phyloP scores from a whole-genome alignment of 2,329 filamentous ascomycete genomes.

The Botrytis fragariae region DNA sequence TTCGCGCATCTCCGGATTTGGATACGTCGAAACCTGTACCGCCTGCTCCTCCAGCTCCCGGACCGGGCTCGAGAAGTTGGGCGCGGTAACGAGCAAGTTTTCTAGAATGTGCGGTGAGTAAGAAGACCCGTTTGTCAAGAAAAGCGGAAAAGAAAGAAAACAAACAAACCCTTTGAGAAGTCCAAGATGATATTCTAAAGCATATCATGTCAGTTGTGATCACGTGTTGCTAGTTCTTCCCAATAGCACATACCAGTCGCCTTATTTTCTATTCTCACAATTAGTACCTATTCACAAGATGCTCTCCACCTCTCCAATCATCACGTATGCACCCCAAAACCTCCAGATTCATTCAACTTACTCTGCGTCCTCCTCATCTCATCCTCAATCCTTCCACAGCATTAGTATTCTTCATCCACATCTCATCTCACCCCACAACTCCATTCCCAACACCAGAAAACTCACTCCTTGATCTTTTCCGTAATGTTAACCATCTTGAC shows the following conservation, averaged over 20 bases:
- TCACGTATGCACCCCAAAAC: neutral
- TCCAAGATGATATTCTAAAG: constrained; percentile 91
- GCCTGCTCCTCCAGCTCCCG: constrained; percentile 72
- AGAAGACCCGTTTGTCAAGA: neutral
- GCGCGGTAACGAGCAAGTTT: constrained; percentile 94
- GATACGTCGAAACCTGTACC: constrained; percentile 90
- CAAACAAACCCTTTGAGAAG: constrained; percentile 91
- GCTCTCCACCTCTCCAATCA: neutral
- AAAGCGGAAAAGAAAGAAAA: neutral
- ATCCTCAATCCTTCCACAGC: constrained; percentile 82
- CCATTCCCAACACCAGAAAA: neutral
- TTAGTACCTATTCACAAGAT: neutral
- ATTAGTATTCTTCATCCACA: constrained; percentile 19
- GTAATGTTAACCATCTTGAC: constrained; percentile 95
- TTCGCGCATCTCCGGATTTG: constrained; percentile 94
- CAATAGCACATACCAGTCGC: constrained; percentile 72
- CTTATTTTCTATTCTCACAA: constrained; percentile 75
- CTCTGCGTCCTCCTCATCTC: constrained; percentile 99
- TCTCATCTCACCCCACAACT: neutral
- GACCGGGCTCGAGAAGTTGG: constrained; percentile 86
- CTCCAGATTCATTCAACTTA: constrained; percentile 47
- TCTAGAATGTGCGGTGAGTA: constrained; percentile 48
- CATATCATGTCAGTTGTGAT: constrained; percentile 37
- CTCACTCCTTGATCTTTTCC: constrained; percentile 99
- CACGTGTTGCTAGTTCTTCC: constrained; percentile 25